Evolutionary conservation across 2,329 filamentous ascomycete species (phyloP).

Genomic region (Venturia effusa): DNA sequence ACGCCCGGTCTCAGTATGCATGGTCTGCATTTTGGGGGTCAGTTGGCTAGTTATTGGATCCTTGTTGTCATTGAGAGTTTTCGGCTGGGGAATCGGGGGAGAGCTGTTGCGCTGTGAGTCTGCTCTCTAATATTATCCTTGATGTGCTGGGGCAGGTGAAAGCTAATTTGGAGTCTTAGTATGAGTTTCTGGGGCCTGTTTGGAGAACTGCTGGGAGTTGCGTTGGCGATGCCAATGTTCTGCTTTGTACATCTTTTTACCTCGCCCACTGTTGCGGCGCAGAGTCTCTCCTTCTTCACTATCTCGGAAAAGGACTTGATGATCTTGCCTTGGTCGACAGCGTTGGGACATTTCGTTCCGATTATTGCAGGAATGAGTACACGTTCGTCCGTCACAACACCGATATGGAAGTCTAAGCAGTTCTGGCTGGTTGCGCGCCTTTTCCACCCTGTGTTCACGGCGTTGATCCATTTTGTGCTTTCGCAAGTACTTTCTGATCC

Average conservation of each 20-base stretch:
- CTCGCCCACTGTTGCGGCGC: background rate
- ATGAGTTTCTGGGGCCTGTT: background rate
- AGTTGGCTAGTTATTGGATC: background rate
- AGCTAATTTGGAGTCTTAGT: background rate
- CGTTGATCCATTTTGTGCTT: background rate
- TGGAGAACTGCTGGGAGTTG: background rate
- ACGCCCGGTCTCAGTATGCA: background rate
- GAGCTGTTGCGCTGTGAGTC: background rate
- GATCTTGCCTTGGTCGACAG: constrained; percentile 1
- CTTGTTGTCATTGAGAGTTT: background rate
- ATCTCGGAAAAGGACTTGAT: background rate
- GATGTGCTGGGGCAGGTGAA: background rate
- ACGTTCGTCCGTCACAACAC: background rate
- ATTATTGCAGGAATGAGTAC: background rate
- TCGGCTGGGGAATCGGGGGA: background rate
- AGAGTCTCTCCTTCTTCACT: background rate
- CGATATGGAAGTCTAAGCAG: background rate
- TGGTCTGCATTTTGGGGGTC: background rate
- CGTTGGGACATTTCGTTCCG: background rate
- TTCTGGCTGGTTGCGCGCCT: background rate
- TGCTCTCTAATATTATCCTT: background rate
- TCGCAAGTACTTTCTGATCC: background rate
- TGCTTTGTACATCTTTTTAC: background rate
- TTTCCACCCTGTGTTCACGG: background rate
- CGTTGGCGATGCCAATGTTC: background rate